Base-by-base conservation (phyloP, 352 stramenopile genomes). In the Phytophthora tentaculata region DNA sequence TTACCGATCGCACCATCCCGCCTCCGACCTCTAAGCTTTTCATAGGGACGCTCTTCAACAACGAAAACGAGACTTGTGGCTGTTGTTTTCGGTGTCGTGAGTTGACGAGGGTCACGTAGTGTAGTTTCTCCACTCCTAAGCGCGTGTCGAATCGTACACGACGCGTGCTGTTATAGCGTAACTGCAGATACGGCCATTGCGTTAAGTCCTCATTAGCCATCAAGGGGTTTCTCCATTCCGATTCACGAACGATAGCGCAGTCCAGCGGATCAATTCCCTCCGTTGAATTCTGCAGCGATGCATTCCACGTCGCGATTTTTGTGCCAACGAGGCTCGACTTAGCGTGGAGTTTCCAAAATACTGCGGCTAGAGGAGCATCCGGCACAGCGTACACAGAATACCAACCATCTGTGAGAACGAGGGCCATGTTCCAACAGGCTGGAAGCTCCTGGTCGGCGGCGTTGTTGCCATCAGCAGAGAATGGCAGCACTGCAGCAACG, bases 401-500 rank as follows among this genome's bases (percentile, higher is more conserved):
- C 85, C 85, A 91, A 22, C 85, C 85, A 69, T 94, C 85, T 1
- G 81, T 92, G 13, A 94, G 63, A 28, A 94, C 83, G 17, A 89
- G 59, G 8, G 79, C 73, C 54, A 91, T 49, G 26, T 87, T 88
- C 78, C 78, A 89, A 44, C 77, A 74, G 3, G 79, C 57, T 8
- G 79, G 81, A n/a, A 80, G 69, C 47, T 78, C 71, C 45, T 80
- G 65, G 24, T 88, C 77, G 3, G 76, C 35, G 12, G 69, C 39
- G 7, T 67, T 56, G 10, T 77, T 71, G 55, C 44, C 63, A 50
- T 32, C 28, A 9, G 9, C 28, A 32, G 28, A 32, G 9, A 32
- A 32, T 9, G 77, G 74, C 16, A 90, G 45, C 16, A 88, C 80
- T 23, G 71, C 73, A 61, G 81, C 85, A 56, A 94, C 66, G 39